A percentile compares a stretch with the other conserved stretches of the same genome.
These are phyloP conservation scores for Chiua virens DNA, from an alignment of 768 basidiomycete genomes.

Conservation along the genomic window DNA sequence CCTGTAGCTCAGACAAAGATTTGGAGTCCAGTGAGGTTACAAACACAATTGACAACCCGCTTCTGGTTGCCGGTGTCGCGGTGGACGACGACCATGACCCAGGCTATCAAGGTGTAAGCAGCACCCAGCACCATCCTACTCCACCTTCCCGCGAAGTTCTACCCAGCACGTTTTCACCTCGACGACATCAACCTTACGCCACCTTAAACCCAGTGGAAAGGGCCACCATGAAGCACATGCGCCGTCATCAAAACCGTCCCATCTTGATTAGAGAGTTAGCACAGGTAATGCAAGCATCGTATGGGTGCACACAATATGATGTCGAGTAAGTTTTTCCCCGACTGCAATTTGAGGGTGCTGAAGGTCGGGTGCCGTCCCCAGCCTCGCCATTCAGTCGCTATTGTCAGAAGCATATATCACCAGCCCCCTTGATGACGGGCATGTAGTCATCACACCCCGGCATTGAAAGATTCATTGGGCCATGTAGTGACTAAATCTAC, in stretches of 20 bases:
- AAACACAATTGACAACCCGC: neutral
- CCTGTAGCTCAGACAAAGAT: neutral
- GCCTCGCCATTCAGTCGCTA: constrained; percentile 20
- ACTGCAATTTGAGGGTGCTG: neutral
- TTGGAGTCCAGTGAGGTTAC: neutral
- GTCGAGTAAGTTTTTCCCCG: constrained; percentile 19
- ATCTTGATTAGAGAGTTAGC: constrained; percentile 16
- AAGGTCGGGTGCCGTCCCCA: neutral
- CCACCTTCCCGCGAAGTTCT: constrained; percentile 1
- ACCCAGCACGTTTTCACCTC: constrained; percentile 22
- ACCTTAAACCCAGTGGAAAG: constrained; percentile 17
- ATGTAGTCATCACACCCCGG: constrained; percentile 31
- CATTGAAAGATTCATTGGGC: constrained; percentile 4
- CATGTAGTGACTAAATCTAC: neutral
- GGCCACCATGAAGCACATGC: constrained; percentile 19
- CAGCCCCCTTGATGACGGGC: constrained; percentile 29
- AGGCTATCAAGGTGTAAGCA: neutral
- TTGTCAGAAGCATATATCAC: constrained; percentile 31
- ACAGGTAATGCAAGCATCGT: constrained; percentile 6
- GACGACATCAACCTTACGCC: constrained; percentile 16
- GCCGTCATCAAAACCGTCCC: neutral
- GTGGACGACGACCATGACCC: neutral
- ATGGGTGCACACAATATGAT: constrained; percentile 17
- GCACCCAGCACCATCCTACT: neutral
- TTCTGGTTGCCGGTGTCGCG: no score